phyloP scores from a whole-genome alignment of 179 eudicot species.

The Silene coronaria region DNA sequence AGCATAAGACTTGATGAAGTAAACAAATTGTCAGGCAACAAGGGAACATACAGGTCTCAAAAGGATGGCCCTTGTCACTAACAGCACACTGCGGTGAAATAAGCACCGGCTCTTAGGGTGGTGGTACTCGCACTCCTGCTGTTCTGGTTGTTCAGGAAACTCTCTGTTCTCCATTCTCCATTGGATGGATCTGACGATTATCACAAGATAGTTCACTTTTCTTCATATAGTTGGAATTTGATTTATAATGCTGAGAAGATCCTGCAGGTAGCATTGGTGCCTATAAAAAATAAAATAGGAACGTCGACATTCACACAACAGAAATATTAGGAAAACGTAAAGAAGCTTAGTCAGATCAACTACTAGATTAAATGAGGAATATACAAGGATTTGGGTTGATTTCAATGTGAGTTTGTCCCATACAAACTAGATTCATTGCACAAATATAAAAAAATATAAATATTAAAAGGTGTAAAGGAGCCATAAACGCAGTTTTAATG shows the following conservation, averaged over 20 bases:
- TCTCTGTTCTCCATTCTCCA: constrained; percentile 21
- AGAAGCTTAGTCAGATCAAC: too few species aligned
- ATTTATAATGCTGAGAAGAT: constrained; percentile 13
- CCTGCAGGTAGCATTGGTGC: constrained; percentile 11
- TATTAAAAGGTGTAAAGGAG: too few species aligned
- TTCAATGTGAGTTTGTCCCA: too few species aligned
- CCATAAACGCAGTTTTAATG: too few species aligned
- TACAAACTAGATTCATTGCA: too few species aligned
- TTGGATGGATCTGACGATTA: neutral
- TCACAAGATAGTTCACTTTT: constrained; percentile 15
- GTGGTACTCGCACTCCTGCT: constrained; percentile 31
- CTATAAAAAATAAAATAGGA: constrained; percentile 12
- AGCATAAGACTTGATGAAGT: too few species aligned
- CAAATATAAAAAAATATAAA: too few species aligned
- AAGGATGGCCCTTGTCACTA: constrained; percentile 36
- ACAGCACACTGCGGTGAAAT: constrained; percentile 24
- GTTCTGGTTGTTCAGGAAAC: constrained; percentile 33
- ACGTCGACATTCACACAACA: neutral
- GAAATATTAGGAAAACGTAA: too few species aligned
- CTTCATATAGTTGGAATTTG: constrained; percentile 16
- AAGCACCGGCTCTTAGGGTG: constrained; percentile 32
- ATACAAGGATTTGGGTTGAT: too few species aligned
- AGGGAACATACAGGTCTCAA: constrained; percentile 36
- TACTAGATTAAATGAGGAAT: neutral
- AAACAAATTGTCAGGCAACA: neutral